These are phyloP conservation scores for Cladobotryum protrusum DNA, from an alignment of 2,329 filamentous ascomycete genomes.

Conservation along the genomic window DNA sequence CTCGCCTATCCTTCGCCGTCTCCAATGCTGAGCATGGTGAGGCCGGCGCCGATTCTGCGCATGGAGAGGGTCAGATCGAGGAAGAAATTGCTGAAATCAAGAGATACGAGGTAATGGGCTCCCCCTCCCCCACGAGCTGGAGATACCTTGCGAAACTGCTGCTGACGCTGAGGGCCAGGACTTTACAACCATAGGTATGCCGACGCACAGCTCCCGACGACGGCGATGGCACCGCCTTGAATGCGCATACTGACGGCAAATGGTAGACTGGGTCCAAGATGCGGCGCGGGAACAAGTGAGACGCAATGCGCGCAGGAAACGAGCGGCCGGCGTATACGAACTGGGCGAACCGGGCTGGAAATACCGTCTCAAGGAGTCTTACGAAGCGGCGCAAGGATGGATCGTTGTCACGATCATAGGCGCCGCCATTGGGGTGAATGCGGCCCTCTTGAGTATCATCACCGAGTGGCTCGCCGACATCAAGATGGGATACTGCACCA, in stretches of 20 bases:
- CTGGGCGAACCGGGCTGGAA: conserved; percentile 68
- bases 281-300: conserved; percentile 83
- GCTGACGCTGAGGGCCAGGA: conserved; percentile 43
- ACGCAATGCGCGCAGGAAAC: conserved; percentile 67
- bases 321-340: conserved; percentile 66
- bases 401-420: conserved; percentile 94
- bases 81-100: conserved; percentile 98
- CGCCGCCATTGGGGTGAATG: conserved; percentile 86
- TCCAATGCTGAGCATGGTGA: conserved; percentile 60
- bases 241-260: conserved; percentile 24
- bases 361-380: conserved; percentile 74
- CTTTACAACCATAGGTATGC: conserved; percentile 82
- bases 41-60: conserved; percentile 40
- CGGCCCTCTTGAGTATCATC: conserved; percentile 86
- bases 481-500: conserved; percentile 92
- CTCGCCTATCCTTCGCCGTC: conserved; percentile 61
- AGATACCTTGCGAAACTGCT: conserved; percentile 21
- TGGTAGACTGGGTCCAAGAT: conserved; percentile 91
- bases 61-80: conserved; percentile 66
- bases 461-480: conserved; percentile 97
- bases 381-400: conserved; percentile 96
- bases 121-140: background rate
- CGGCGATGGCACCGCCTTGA: background rate
- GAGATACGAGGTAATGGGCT: conserved; percentile 68
- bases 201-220: conserved; percentile 6